Base-by-base conservation (phyloP, 2,329 filamentous ascomycete genomes). In the Trichoderma brevicompactum region DNA sequence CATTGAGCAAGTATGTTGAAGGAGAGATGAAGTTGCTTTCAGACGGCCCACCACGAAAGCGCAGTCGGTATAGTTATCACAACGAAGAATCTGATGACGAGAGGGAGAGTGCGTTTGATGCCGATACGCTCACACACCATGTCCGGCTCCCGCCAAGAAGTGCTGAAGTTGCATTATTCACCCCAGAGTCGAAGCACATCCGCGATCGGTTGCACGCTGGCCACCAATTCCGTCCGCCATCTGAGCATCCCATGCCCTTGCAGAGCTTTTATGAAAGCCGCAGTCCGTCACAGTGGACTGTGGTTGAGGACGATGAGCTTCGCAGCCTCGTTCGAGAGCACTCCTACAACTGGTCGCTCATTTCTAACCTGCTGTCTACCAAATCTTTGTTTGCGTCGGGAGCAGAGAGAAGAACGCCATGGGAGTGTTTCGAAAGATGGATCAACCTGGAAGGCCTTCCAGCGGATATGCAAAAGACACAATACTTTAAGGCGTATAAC, bases 381-480 rank as follows among this genome's bases (percentile, higher is more conserved):
- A 87, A 87, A 60, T 96, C 92, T 0, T 76, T 88, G 13, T 96
- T 92, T 73, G 85, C 88, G n/a, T 94, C 94, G 19, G 92, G 92
- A 1, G 88, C 92, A 10, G 94, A 98, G 75, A 86, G 95, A 68
- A 87, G 95, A 54, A 98, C 94, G 2, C 93, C 94, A 0, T 99
- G 95, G 95, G 95, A 99, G 79, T 99, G 95, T 75, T 99, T 99
- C 72, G 95, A 99, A 78, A 87, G 95, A 49, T 99, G 94, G 94
- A 91, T 97, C 63, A 89, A 91, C 70, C 81, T 98, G 12, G 95
- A 98, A 78, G 93, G 94, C 1, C 82, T 97, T 43, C 94, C 95
- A 5, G 87, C 90, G 10, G 95, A 99, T 69, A 96, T 98, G 90
- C 89, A 91, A 17, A 97, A 97, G 79, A 97, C 92, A 0, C 90